These are phyloP conservation scores for Tuber indicum DNA, from an alignment of 495 filamentous ascomycete genomes.

Conservation along the genomic window DNA sequence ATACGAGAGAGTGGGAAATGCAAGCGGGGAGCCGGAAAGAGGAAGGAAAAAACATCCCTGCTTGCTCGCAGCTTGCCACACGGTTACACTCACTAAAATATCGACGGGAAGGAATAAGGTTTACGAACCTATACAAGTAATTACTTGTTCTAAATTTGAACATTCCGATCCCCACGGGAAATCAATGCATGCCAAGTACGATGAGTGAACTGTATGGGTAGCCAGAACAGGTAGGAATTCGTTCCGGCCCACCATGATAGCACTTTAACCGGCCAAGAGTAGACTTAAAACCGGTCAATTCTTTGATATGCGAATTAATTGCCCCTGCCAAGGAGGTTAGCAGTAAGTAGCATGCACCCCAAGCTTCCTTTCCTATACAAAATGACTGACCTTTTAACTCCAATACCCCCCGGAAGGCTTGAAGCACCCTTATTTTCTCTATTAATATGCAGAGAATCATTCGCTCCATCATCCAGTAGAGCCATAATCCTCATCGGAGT, in stretches of 20 bases:
- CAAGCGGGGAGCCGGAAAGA: neutral
- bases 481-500: neutral
- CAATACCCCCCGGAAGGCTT: neutral
- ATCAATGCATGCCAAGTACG: neutral
- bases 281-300: neutral
- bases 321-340: neutral
- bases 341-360: neutral
- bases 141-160: neutral
- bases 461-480: neutral
- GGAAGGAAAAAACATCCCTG: neutral
- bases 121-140: neutral
- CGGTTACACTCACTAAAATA: neutral
- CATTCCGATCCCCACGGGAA: neutral
- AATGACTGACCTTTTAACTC: neutral
- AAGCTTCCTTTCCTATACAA: too few species aligned
- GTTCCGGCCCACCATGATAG: neutral
- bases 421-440: neutral
- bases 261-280: neutral
- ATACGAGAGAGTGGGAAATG: neutral
- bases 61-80: neutral
- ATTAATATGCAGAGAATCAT: neutral
- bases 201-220: neutral
- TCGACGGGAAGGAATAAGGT: neutral
- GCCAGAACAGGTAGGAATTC: neutral
- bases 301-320: neutral